Evolutionary conservation across 1,284 basidiomycete species (phyloP), one percentile per base, ranked within the genome.

Genomic region (Porogramme epimiltina): DNA sequence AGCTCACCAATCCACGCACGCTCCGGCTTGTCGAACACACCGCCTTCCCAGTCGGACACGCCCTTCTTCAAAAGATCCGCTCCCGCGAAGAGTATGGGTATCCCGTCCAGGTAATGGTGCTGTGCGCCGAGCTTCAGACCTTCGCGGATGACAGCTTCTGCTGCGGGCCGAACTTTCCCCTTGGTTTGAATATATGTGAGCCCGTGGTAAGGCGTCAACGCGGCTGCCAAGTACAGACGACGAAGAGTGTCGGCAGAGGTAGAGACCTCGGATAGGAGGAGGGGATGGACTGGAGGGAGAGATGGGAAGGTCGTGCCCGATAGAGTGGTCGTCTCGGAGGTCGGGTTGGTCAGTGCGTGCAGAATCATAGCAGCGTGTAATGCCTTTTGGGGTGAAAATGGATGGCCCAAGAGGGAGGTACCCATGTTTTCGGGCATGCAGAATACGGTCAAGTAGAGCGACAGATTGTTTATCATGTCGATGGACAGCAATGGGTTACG

Each of bases 121-220:
- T 92, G 90, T 22, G 81, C 79, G 9, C 93, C 93, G 23, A 94
- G 77, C 73, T 93, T 96, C 54, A 96, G 70, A 6, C 88, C 89
- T 49, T 95, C 91, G 37, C 88, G 79, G 37, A 96, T 80, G 28
- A 88, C 83, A n/a, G 81, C 80, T 46, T 89, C 84, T 1, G 85
- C 77, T 0, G 84, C 81, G 3, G 79, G 75, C 2, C 80, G 71
- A 0, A 66, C 62, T 63, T 84, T 91, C 15, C 75, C 74, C 65
- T 91, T 93, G 62, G 77, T 78, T 51, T 89, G 84, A 22, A 63
- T 66, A 62, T 89, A 90, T 2, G 74, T 82, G 24, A 87, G 68
- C 4, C 72, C 73, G 18, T 75, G 66, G 58, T 83, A 91, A 0
- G 91, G 89, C 4, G 81, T 81, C 22, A 92, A 72, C 13, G 83